Conservation (phyloP, 768 basidiomycete species). For the Mycena haematopus region DNA sequence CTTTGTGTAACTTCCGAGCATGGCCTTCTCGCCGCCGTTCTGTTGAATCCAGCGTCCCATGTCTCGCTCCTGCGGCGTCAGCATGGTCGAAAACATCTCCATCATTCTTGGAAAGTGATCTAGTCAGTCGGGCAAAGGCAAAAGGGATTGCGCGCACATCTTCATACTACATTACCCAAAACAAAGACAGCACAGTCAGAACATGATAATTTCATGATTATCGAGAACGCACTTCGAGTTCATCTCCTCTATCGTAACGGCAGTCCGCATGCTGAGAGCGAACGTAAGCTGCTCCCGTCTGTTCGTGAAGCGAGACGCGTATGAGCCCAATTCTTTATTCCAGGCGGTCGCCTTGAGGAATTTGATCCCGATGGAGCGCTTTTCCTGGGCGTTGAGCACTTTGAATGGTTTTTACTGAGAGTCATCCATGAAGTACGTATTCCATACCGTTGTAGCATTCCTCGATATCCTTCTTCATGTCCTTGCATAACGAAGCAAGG, state of each 20-base stretch:
- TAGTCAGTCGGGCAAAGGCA: background rate
- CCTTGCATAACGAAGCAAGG: slow-evolving; percentile 9
- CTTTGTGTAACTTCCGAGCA: slow-evolving; percentile 10
- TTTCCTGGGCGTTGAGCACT: slow-evolving; percentile 20
- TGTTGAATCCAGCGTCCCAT: slow-evolving; percentile 23
- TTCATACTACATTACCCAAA: background rate
- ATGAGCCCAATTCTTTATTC: slow-evolving; percentile 12
- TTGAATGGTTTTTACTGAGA: background rate
- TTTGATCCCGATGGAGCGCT: slow-evolving; percentile 12
- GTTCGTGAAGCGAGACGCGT: slow-evolving; percentile 9
- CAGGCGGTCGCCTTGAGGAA: slow-evolving; percentile 21
- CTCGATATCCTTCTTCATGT: slow-evolving; percentile 18
- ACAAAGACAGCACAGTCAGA: background rate
- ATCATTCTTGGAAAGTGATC: slow-evolving; percentile 1
- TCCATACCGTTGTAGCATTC: slow-evolving; percentile 21
- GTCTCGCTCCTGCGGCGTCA: slow-evolving; percentile 14
- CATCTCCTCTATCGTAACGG: slow-evolving; percentile 16
- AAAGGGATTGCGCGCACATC: background rate
- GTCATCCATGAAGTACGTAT: background rate
- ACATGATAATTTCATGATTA: background rate
- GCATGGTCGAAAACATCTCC: slow-evolving; percentile 13
- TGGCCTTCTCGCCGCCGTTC: slow-evolving; percentile 31
- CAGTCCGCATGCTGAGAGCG: slow-evolving; percentile 5
- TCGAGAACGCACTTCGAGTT: slow-evolving; percentile 5
- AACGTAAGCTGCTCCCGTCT: slow-evolving; percentile 13